phyloP scores from a whole-genome alignment of 352 stramenopile species.

The Phytophthora crassamura region DNA sequence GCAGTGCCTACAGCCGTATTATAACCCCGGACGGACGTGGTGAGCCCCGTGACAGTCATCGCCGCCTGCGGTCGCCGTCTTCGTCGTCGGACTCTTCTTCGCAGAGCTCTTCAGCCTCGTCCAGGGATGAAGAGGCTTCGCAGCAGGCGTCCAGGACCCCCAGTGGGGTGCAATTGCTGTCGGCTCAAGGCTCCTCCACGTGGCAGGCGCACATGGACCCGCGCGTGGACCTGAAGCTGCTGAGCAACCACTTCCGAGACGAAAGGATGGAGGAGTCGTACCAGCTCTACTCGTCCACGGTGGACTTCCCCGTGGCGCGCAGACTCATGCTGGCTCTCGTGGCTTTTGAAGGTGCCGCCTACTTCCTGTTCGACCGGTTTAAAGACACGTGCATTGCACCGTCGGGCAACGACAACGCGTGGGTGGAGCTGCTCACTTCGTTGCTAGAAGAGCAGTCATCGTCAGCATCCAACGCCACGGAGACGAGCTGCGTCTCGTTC shows the following conservation, averaged over 20 bases:
- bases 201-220: constrained; percentile 67
- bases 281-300: constrained; percentile 80
- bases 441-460: constrained; percentile 23
- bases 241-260: constrained; percentile 80
- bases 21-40: constrained; percentile 12
- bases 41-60: neutral
- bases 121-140: constrained; percentile 6
- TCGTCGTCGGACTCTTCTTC: constrained; percentile 33
- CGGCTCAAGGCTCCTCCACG: constrained; percentile 43
- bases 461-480: constrained; percentile 12
- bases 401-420: constrained; percentile 35
- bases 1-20: constrained; percentile 19
- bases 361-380: constrained; percentile 58
- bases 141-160: constrained; percentile 1
- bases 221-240: constrained; percentile 52
- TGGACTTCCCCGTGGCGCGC: constrained; percentile 63
- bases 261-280: constrained; percentile 79
- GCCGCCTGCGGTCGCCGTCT: constrained; percentile 5
- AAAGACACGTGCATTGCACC: constrained; percentile 48
- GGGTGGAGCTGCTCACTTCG: constrained; percentile 30
- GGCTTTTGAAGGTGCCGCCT: constrained; percentile 58
- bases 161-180: constrained; percentile 41
- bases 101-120: constrained; percentile 22
- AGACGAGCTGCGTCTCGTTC: constrained; percentile 42
- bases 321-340: constrained; percentile 72